Conservation (phyloP, 1,284 basidiomycete genomes). For the Austroboletus rostrupii region DNA sequence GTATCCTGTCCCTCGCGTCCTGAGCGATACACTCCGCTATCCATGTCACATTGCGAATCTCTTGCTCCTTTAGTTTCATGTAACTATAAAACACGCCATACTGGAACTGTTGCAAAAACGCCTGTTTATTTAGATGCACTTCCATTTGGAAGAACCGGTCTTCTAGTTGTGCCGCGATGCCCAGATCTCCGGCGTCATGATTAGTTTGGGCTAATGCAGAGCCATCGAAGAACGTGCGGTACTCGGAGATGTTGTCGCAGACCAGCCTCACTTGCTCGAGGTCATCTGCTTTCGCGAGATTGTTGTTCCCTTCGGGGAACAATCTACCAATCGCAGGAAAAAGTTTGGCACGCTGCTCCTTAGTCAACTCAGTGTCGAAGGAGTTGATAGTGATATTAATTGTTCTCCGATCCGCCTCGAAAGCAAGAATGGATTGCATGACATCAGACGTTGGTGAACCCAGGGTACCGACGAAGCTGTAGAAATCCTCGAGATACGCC, state of each 20-base stretch:
- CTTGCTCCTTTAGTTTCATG: slow-evolving; percentile 98
- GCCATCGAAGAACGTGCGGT: slow-evolving; percentile 84
- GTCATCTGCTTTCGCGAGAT: slow-evolving; percentile 91
- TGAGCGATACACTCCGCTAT: slow-evolving; percentile 97
- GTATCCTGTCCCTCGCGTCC: slow-evolving; percentile 89
- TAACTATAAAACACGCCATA: slow-evolving; percentile 91
- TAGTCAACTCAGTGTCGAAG: slow-evolving; percentile 91
- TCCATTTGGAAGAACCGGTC: slow-evolving; percentile 95
- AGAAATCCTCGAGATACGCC: slow-evolving; percentile 97
- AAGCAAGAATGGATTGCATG: slow-evolving; percentile 87
- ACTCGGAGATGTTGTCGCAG: slow-evolving; percentile 88
- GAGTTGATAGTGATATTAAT: slow-evolving; percentile 99
- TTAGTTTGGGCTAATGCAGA: slow-evolving; percentile 36
- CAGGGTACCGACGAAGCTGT: slow-evolving; percentile 77
- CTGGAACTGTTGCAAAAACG: slow-evolving; percentile 95
- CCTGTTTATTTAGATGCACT: slow-evolving; percentile 89
- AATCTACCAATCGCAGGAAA: slow-evolving; percentile 93
- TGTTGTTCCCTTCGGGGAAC: slow-evolving; percentile 95
- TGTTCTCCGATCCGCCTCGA: slow-evolving; percentile 95
- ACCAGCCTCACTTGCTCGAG: slow-evolving; percentile 89
- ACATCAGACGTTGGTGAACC: slow-evolving; percentile 85
- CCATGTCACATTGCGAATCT: slow-evolving; percentile 96
- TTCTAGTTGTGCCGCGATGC: slow-evolving; percentile 73
- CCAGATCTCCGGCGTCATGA: slow-evolving; percentile 47
- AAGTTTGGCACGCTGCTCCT: slow-evolving; percentile 93